A percentile compares a stretch with the other conserved stretches of the same genome.
Evolutionary conservation across 2,329 filamentous ascomycete species (phyloP).

Genomic region (Sarocladium kiliense): DNA sequence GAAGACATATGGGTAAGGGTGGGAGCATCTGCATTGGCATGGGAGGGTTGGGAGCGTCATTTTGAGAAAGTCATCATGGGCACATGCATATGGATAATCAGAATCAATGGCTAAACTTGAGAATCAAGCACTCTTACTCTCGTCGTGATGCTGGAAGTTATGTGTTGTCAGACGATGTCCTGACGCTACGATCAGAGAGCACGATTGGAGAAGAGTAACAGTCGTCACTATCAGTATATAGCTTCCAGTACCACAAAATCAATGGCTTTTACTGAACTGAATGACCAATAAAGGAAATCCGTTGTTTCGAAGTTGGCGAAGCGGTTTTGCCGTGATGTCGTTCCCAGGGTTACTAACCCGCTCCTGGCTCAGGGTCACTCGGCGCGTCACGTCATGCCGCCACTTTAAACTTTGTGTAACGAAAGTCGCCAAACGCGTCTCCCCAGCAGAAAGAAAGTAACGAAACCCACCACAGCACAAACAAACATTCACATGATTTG

Average conservation of each 20-base stretch:
- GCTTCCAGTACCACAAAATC: too few species aligned
- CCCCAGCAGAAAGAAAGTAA: neutral
- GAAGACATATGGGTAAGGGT: conserved; percentile 27
- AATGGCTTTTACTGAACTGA: too few species aligned
- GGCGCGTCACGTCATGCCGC: conserved; percentile 6
- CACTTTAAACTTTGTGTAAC: neutral
- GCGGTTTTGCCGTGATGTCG: neutral
- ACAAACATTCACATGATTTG: neutral
- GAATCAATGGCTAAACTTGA: neutral
- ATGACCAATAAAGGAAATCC: too few species aligned
- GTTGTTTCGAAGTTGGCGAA: neutral
- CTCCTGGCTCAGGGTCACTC: neutral
- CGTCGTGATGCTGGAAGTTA: too few species aligned
- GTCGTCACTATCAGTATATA: too few species aligned
- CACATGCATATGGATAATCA: neutral
- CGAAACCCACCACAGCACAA: neutral
- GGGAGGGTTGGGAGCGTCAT: neutral
- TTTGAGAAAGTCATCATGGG: neutral
- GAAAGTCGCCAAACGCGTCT: conserved; percentile 3
- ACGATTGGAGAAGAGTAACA: too few species aligned
- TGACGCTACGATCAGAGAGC: too few species aligned
- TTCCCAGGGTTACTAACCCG: neutral
- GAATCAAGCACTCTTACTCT: too few species aligned
- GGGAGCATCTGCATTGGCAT: neutral
- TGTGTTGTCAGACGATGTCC: too few species aligned